A percentile compares a stretch with the other conserved stretches of the same genome.
These are phyloP conservation scores for Lipomyces lipofer DNA, from an alignment of 805 yeast genomes.

Conservation along the genomic window DNA sequence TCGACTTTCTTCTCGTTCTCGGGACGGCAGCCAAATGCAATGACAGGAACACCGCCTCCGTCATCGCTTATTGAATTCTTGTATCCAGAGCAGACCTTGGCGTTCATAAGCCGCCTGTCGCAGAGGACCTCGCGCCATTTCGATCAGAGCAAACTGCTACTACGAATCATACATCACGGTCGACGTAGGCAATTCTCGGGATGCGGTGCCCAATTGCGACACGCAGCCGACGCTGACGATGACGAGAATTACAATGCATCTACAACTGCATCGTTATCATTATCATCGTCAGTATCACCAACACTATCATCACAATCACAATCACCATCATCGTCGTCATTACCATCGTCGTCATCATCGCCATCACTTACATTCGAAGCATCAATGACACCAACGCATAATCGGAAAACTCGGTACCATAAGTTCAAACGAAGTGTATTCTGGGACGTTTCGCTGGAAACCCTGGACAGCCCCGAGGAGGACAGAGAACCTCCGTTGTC, in stretches of 20 bases:
- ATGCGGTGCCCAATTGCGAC: background rate
- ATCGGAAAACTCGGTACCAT: background rate
- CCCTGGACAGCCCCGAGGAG: background rate
- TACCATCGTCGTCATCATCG: background rate
- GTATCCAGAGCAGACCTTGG: slow-evolving; percentile 19
- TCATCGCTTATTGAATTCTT: slow-evolving; percentile 16
- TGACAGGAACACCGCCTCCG: background rate
- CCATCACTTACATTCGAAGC: background rate
- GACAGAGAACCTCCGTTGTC: slow-evolving; percentile 3
- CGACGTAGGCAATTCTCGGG: too few species aligned
- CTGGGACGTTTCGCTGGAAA: background rate
- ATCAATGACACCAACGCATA: background rate
- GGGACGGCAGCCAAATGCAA: background rate
- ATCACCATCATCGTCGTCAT: background rate
- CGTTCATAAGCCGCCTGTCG: slow-evolving; percentile 10
- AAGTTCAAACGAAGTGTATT: background rate
- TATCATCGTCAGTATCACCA: background rate
- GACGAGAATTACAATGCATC: background rate
- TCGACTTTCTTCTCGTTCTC: slow-evolving; percentile 8
- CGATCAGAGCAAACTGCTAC: background rate
- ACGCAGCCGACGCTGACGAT: background rate
- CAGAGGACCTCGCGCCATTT: background rate
- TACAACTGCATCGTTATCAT: too few species aligned
- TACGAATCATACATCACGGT: too few species aligned
- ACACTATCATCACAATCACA: background rate